These are phyloP conservation scores for Rhododendron henanense DNA, from an alignment of 148 eudicot genomes.

Conservation along the genomic window DNA sequence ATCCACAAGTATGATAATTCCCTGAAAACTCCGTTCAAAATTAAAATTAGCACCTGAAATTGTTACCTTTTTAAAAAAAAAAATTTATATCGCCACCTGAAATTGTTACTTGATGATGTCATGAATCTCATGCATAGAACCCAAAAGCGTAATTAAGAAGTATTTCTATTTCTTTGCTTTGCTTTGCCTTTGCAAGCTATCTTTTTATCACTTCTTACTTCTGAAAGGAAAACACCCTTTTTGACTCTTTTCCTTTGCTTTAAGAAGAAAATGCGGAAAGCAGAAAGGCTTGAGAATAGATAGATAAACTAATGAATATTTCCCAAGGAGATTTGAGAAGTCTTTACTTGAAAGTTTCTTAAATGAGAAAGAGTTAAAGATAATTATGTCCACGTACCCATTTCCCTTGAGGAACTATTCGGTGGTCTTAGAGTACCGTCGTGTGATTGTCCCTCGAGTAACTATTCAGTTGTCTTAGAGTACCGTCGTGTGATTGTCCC, in stretches of 20 bases:
- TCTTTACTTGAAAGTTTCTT: background rate
- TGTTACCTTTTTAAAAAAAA: background rate
- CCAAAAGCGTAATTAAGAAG: background rate
- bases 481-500: background rate
- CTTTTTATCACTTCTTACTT: background rate
- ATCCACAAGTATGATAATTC: too few relatives aligned
- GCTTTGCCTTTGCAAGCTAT: background rate
- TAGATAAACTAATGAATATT: background rate
- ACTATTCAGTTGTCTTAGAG: background rate
- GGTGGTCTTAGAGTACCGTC: background rate
- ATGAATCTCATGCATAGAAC: background rate
- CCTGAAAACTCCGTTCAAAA: background rate
- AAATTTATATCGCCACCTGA: background rate
- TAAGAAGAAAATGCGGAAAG: background rate
- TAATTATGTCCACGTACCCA: background rate
- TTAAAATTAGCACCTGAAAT: background rate
- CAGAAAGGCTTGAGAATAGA: background rate
- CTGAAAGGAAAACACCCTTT: background rate
- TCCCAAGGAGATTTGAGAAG: background rate
- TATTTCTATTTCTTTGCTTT: background rate
- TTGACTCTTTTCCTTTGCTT: conserved; percentile 5
- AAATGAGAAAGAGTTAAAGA: background rate
- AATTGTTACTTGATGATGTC: background rate
- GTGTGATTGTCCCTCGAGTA: background rate
- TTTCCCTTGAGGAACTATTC: background rate